Conservation (phyloP, 2,329 filamentous ascomycete genomes). For the Xylariaceae sp. region DNA sequence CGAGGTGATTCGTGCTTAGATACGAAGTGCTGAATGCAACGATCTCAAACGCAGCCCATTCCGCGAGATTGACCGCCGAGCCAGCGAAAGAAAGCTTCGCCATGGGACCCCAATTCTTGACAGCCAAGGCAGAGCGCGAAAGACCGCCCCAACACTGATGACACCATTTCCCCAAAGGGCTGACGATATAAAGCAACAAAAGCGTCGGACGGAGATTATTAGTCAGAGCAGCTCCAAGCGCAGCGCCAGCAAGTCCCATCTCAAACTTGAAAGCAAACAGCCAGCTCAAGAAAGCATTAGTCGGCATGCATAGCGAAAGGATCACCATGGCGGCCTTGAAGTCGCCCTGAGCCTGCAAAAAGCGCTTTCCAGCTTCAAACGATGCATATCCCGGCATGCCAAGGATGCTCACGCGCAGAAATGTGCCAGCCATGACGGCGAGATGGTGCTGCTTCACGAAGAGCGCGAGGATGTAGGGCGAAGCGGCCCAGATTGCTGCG, state of each 20-base stretch:
- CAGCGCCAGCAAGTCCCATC: constrained; percentile 50
- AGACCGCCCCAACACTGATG: constrained; percentile 46
- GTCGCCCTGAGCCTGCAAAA: constrained; percentile 53
- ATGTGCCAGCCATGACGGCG: constrained; percentile 47
- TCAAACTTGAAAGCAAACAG: constrained; percentile 41
- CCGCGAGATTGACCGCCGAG: constrained; percentile 39
- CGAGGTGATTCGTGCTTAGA: constrained; percentile 41
- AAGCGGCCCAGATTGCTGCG: constrained; percentile 46
- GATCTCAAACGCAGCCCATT: constrained; percentile 44
- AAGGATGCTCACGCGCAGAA: constrained; percentile 46
- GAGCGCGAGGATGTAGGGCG: constrained; percentile 43
- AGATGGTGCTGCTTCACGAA: constrained; percentile 47
- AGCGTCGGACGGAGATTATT: constrained; percentile 48
- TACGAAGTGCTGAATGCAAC: constrained; percentile 45
- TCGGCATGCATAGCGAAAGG: constrained; percentile 44
- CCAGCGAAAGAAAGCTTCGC: constrained; percentile 39
- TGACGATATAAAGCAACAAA: constrained; percentile 44
- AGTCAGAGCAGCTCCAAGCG: constrained; percentile 47
- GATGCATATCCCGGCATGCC: constrained; percentile 52
- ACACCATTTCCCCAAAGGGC: constrained; percentile 38
- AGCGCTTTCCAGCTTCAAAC: constrained; percentile 54
- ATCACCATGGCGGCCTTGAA: constrained; percentile 49
- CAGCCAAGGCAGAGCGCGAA: constrained; percentile 31
- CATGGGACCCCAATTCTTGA: constrained; percentile 40
- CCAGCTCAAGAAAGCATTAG: constrained; percentile 50